Conservation (phyloP, 495 filamentous ascomycete species). For the Penicillium samsonianum region DNA sequence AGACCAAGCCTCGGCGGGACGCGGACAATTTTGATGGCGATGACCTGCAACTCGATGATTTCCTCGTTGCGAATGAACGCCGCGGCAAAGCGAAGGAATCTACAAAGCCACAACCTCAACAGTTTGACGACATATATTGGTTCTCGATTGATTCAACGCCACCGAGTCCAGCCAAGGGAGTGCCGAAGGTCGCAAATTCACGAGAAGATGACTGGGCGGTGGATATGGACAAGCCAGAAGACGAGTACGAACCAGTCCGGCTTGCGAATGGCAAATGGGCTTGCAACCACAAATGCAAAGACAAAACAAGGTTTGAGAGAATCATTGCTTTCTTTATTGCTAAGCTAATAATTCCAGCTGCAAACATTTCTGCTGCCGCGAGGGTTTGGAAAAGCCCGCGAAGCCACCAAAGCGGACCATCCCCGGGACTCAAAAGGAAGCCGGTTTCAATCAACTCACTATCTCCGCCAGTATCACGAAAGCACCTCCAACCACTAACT, state of each 20-base stretch:
- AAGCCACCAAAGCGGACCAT: conserved; percentile 48
- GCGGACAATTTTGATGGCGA: conserved; percentile 57
- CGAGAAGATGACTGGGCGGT: conserved; percentile 16
- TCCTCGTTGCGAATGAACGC: conserved; percentile 43
- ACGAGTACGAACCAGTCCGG: conserved; percentile 48
- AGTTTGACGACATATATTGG: conserved; percentile 23
- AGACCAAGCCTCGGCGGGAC: conserved; percentile 6
- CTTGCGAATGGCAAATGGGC: conserved; percentile 83
- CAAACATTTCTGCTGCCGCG: conserved; percentile 86
- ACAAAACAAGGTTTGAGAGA: conserved; percentile 58
- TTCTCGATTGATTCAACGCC: conserved; percentile 21
- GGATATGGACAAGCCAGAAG: conserved; percentile 17
- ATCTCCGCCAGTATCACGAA: conserved; percentile 31
- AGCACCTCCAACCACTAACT: conserved; percentile 7
- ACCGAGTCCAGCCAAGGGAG: conserved; percentile 9
- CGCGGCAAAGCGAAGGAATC: conserved; percentile 4
- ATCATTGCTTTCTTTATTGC: conserved; percentile 24
- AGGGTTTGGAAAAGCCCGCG: conserved; percentile 78
- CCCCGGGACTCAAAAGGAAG: conserved; percentile 18
- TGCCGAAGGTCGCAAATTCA: background rate
- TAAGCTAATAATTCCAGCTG: conserved; percentile 49
- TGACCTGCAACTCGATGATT: conserved; percentile 57
- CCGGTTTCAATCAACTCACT: conserved; percentile 34
- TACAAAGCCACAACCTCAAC: background rate
- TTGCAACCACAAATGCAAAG: conserved; percentile 83